Conservation (phyloP, 148 eudicot genomes). For the Dianthus caryophyllus region DNA sequence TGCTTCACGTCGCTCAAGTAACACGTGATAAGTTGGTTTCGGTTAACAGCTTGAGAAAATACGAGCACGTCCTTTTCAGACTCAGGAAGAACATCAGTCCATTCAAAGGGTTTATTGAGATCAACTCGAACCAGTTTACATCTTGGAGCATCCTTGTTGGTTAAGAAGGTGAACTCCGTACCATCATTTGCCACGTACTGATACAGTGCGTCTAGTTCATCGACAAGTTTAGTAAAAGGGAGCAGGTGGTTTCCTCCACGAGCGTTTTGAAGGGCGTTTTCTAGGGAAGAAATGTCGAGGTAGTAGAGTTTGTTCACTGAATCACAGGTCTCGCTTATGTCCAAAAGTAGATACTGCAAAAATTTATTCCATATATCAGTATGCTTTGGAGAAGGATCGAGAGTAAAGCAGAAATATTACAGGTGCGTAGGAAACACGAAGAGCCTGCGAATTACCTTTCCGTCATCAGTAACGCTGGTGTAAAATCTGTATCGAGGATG, state of each 20-base stretch:
- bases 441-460: conserved; percentile 46
- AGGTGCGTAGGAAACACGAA: too few relatives aligned
- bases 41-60: conserved; percentile 55
- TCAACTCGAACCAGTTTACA: conserved; percentile 70
- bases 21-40: conserved; percentile 51
- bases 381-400: neutral
- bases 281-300: conserved; percentile 45
- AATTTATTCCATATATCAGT: neutral
- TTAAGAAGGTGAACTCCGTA: conserved; percentile 63
- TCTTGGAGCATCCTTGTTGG: conserved; percentile 85
- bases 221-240: conserved; percentile 70
- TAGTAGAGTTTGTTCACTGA: conserved; percentile 78
- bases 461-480: conserved; percentile 72
- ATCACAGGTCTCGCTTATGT: conserved; percentile 53
- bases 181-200: conserved; percentile 59
- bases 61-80: conserved; percentile 69
- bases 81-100: conserved; percentile 65
- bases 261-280: conserved; percentile 43
- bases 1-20: conserved; percentile 84
- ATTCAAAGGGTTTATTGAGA: conserved; percentile 45
- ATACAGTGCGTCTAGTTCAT: conserved; percentile 68
- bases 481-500: conserved; percentile 52
- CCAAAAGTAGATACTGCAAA: conserved; percentile 71
- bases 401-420: too few relatives aligned
- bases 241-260: conserved; percentile 34